These are phyloP conservation scores for Arthrobotrys conoides DNA, from an alignment of 2,329 filamentous ascomycete species.

Conservation along the genomic window DNA sequence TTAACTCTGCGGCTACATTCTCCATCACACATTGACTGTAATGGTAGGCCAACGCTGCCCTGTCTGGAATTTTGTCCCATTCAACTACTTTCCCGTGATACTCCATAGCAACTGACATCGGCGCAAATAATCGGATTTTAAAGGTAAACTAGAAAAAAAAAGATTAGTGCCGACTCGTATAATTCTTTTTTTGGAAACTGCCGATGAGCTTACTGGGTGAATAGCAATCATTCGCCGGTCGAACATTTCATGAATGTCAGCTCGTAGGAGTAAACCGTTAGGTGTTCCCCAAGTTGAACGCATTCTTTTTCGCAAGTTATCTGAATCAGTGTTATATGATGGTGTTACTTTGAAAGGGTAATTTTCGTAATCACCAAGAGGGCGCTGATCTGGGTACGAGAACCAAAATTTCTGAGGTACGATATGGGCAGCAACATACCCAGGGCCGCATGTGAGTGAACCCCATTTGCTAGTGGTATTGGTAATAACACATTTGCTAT, in stretches of 20 bases:
- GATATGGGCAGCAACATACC: slow-evolving; percentile 23
- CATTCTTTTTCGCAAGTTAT: not conserved
- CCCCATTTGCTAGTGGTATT: not conserved
- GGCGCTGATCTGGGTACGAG: not conserved
- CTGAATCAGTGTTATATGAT: too few species aligned
- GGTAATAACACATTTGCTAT: not conserved
- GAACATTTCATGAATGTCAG: slow-evolving; percentile 24
- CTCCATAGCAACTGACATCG: too few species aligned
- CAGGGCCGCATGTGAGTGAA: not conserved
- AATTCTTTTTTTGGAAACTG: too few species aligned
- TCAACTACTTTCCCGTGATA: too few species aligned
- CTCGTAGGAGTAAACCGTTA: slow-evolving; percentile 13
- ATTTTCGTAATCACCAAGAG: not conserved
- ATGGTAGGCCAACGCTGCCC: too few species aligned
- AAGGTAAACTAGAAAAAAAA: too few species aligned
- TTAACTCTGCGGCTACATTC: too few species aligned
- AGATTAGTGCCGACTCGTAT: too few species aligned
- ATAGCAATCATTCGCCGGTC: slow-evolving; percentile 5
- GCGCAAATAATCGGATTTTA: too few species aligned
- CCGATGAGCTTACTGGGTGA: not conserved
- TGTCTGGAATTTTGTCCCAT: too few species aligned
- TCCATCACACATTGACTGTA: too few species aligned
- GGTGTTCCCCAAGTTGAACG: not conserved
- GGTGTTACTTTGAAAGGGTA: slow-evolving; percentile 13
- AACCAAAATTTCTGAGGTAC: slow-evolving; percentile 16